A percentile compares a stretch with the other conserved stretches of the same genome.
phyloP scores from a whole-genome alignment of 2,329 filamentous ascomycete species.

The Alternaria atra region DNA sequence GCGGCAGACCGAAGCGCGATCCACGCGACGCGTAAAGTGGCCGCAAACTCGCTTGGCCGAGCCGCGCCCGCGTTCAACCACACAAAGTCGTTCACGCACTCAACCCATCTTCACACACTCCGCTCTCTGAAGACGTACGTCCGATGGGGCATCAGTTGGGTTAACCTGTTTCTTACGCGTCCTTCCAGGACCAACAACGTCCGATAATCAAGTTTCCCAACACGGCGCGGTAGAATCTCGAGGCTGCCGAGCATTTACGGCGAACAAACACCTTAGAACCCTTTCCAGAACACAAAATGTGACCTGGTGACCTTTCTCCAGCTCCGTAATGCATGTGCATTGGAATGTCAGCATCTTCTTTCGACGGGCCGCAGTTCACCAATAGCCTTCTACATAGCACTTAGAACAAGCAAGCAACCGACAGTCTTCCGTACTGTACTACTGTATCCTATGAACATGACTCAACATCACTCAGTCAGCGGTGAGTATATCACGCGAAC shows the following conservation, averaged over 20 bases:
- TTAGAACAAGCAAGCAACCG: conserved; percentile 1
- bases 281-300: too few species aligned
- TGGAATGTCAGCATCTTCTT: not conserved
- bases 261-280: not conserved
- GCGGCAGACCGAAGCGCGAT: conserved; percentile 8
- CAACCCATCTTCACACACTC: not conserved
- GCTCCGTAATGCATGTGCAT: not conserved
- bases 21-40: conserved; percentile 27
- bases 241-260: too few species aligned
- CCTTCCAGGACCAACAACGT: not conserved
- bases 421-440: not conserved
- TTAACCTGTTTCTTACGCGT: not conserved
- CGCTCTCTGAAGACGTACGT: not conserved
- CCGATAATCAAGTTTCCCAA: too few species aligned
- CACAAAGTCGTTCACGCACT: not conserved
- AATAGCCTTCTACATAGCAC: not conserved
- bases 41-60: conserved; percentile 13
- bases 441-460: not conserved
- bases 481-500: conserved; percentile 2
- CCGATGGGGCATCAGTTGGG: not conserved
- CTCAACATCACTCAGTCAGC: not conserved
- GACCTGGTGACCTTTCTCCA: too few species aligned
- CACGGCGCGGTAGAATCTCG: too few species aligned
- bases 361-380: not conserved
- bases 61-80: not conserved